Conservation (phyloP, 345 rosid species). For the Citrus mangshanensis region DNA sequence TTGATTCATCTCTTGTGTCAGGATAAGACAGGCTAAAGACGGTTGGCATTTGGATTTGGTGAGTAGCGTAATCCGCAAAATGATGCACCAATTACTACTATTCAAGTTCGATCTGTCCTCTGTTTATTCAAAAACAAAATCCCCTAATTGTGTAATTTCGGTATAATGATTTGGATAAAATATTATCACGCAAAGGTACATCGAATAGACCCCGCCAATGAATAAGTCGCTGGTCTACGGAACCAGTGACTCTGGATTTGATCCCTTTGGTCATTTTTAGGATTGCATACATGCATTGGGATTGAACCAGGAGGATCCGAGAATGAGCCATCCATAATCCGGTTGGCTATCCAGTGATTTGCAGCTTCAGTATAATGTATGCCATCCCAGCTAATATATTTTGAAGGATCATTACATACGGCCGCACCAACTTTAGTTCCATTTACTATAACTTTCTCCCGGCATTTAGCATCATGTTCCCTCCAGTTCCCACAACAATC, state of each 20-base stretch:
- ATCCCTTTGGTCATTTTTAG: no score
- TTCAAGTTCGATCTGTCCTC: no score
- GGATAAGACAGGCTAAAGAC: background rate
- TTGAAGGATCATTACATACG: constrained; percentile 24
- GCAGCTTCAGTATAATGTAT: constrained; percentile 36
- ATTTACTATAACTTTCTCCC: constrained; percentile 19
- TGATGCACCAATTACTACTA: no score
- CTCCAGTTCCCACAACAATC: constrained; percentile 29
- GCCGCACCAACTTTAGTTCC: constrained; percentile 13
- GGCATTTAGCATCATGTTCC: constrained; percentile 14
- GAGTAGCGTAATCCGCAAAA: no score
- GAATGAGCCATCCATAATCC: constrained; percentile 23
- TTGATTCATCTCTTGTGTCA: background rate
- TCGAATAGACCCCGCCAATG: no score
- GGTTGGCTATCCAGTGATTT: constrained; percentile 27
- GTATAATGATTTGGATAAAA: no score
- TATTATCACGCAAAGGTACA: no score
- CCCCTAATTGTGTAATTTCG: no score
- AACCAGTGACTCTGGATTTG: no score
- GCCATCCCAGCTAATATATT: constrained; percentile 36
- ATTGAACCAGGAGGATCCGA: constrained; percentile 31
- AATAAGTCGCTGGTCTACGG: no score
- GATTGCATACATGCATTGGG: constrained; percentile 10
- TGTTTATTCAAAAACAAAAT: no score
- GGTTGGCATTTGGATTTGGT: no score